These are phyloP conservation scores for Daldinia concentrica DNA, from an alignment of 495 filamentous ascomycete species.

Conservation along the genomic window DNA sequence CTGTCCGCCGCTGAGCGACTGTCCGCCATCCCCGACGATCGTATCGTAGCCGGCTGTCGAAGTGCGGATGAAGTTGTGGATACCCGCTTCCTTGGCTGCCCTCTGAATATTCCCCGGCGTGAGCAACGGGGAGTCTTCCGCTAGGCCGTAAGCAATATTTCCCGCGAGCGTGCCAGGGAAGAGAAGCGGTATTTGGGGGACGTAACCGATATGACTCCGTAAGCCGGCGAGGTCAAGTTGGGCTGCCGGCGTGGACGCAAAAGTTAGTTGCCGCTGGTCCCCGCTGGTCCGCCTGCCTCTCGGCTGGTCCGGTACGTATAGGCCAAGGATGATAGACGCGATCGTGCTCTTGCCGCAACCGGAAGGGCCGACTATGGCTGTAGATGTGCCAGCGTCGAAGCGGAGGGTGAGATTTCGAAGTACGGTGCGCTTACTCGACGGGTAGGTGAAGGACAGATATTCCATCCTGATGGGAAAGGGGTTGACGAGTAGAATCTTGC, in stretches of 20 bases:
- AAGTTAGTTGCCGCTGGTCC: slow-evolving; percentile 56
- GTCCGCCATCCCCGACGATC: slow-evolving; percentile 78
- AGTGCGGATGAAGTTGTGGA: slow-evolving; percentile 81
- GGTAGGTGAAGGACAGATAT: slow-evolving; percentile 74
- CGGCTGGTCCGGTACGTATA: slow-evolving; percentile 45
- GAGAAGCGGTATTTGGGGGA: slow-evolving; percentile 80
- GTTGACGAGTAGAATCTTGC: slow-evolving; percentile 52
- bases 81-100: slow-evolving; percentile 74
- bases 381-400: slow-evolving; percentile 67
- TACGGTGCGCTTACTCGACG: slow-evolving; percentile 61
- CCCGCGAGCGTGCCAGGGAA: slow-evolving; percentile 75
- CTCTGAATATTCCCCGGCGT: slow-evolving; percentile 54
- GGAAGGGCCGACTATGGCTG: slow-evolving; percentile 81
- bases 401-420: slow-evolving; percentile 68
- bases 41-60: slow-evolving; percentile 80
- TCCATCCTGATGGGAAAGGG: slow-evolving; percentile 70
- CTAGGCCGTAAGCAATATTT: slow-evolving; percentile 86
- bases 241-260: slow-evolving; percentile 64
- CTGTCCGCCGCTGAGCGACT: slow-evolving; percentile 82
- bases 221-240: slow-evolving; percentile 69
- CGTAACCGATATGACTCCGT: slow-evolving; percentile 74
- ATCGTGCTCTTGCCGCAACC: slow-evolving; percentile 93
- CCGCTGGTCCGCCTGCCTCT: neutral
- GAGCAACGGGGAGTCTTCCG: slow-evolving; percentile 52
- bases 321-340: slow-evolving; percentile 70